A percentile compares a stretch with the other conserved stretches of the same genome.
Conservation (phyloP, 345 rosid species). For the Rubroshorea leprosula region DNA sequence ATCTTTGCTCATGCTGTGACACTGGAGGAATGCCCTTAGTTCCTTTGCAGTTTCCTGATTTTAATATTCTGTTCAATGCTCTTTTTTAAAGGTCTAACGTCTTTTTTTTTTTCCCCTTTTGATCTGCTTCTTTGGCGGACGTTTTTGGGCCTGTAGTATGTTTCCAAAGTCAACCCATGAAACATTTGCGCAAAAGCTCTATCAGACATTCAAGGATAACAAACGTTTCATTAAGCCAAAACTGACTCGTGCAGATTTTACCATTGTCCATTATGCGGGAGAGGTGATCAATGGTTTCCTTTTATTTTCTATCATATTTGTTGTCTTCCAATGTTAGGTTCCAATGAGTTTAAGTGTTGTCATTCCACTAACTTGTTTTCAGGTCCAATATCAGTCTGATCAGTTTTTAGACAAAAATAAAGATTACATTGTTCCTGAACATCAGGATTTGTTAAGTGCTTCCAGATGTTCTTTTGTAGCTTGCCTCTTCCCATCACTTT, state of each 20-base stretch:
- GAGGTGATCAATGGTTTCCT: slow-evolving; percentile 45
- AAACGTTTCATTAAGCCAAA: slow-evolving; percentile 83
- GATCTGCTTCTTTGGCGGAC: slow-evolving; percentile 16
- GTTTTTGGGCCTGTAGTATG: slow-evolving; percentile 50
- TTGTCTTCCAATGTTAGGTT: slow-evolving; percentile 2
- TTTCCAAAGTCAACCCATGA: slow-evolving; percentile 88
- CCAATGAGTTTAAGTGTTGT: slow-evolving; percentile 11
- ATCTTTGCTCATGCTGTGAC: slow-evolving; percentile 15
- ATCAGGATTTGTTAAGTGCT: slow-evolving; percentile 81
- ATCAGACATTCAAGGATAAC: slow-evolving; percentile 69
- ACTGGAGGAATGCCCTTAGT: background rate
- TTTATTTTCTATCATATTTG: slow-evolving; percentile 1
- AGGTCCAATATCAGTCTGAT: slow-evolving; percentile 90
- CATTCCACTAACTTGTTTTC: slow-evolving; percentile 29
- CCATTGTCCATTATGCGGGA: slow-evolving; percentile 86
- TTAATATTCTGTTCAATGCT: background rate
- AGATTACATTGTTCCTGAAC: slow-evolving; percentile 91
- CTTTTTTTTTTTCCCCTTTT: slow-evolving; percentile 7
- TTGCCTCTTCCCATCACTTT: slow-evolving; percentile 59
- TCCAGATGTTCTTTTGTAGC: slow-evolving; percentile 71
- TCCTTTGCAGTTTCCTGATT: background rate
- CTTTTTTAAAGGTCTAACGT: background rate
- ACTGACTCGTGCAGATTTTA: slow-evolving; percentile 68
- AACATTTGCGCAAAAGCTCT: slow-evolving; percentile 82
- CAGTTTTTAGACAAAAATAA: slow-evolving; percentile 94